phyloP scores from a whole-genome alignment of 257 asterid species.

The Scutellaria minor region DNA sequence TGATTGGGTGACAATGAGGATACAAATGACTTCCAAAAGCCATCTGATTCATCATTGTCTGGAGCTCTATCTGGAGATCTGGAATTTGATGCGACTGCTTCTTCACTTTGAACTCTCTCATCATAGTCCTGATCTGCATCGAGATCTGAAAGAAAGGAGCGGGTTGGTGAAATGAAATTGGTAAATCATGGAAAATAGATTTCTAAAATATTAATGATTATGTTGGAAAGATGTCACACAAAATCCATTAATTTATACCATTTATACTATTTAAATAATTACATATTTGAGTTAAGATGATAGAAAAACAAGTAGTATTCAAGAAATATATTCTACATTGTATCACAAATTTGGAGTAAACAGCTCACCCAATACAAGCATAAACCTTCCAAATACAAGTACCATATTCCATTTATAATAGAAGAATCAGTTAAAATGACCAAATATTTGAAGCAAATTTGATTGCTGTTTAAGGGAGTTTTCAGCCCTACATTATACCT shows the following conservation, averaged over 20 bases:
- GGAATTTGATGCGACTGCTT: constrained; percentile 46
- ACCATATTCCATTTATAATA: not conserved
- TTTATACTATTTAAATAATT: not conserved
- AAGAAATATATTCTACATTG: not conserved
- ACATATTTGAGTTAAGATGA: not conserved
- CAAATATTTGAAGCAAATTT: not conserved
- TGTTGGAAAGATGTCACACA: too few species aligned
- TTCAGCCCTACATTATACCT: not conserved
- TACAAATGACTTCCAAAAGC: constrained; percentile 56
- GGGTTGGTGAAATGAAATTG: constrained; percentile 3
- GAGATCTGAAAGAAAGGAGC: constrained; percentile 24
- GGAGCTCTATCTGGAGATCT: constrained; percentile 37
- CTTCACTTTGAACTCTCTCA: constrained; percentile 48
- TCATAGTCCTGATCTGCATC: constrained; percentile 50
- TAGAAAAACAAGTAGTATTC: not conserved
- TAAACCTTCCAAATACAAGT: not conserved
- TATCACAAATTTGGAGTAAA: not conserved
- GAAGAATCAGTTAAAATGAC: not conserved
- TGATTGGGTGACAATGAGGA: constrained; percentile 42
- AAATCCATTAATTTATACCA: too few species aligned
- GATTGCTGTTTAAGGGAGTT: too few species aligned
- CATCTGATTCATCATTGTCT: constrained; percentile 48
- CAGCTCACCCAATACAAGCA: not conserved
- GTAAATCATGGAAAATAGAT: not conserved
- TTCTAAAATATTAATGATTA: not conserved